Conservation (phyloP, 352 stramenopile species). For the Phytophthora ohioensis region DNA sequence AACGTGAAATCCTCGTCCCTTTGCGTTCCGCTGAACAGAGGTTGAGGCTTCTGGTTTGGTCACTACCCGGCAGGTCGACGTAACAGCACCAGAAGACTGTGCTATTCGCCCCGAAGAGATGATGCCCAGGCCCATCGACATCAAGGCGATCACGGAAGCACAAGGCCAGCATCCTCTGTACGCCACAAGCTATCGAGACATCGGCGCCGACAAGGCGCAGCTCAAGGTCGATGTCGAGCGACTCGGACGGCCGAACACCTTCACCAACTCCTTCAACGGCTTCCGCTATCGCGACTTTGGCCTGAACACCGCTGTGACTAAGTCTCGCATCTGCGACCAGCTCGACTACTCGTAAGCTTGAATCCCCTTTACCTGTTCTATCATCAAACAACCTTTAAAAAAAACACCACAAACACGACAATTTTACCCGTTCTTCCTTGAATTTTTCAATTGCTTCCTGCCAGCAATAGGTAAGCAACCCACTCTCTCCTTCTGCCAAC, state of each 20-base stretch:
- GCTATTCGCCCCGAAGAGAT: slow-evolving; percentile 61
- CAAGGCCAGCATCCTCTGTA: slow-evolving; percentile 76
- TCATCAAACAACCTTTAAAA: slow-evolving; percentile 10
- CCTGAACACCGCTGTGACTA: slow-evolving; percentile 82
- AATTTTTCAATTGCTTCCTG: slow-evolving; percentile 39
- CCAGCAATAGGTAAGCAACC: background rate
- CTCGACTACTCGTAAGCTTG: slow-evolving; percentile 63
- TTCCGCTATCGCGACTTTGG: slow-evolving; percentile 88
- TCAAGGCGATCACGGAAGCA: slow-evolving; percentile 64
- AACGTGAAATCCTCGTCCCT: background rate
- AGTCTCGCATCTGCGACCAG: slow-evolving; percentile 82
- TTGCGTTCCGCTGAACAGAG: slow-evolving; percentile 44
- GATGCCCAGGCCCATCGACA: slow-evolving; percentile 62
- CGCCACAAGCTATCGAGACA: slow-evolving; percentile 75
- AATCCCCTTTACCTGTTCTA: slow-evolving; percentile 3
- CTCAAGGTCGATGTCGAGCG: slow-evolving; percentile 78
- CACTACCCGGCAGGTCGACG: slow-evolving; percentile 60
- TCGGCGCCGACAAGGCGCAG: slow-evolving; percentile 79
- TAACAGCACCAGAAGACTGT: slow-evolving; percentile 62
- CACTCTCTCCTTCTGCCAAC: background rate
- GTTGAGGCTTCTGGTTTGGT: slow-evolving; percentile 63
- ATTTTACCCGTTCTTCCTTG: slow-evolving; percentile 35
- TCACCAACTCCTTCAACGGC: slow-evolving; percentile 88
- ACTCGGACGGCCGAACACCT: slow-evolving; percentile 70
- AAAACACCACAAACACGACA: slow-evolving; percentile 12